These are phyloP conservation scores for Cucumis cinereus DNA, from an alignment of 306 rosid species.

Conservation along the genomic window DNA sequence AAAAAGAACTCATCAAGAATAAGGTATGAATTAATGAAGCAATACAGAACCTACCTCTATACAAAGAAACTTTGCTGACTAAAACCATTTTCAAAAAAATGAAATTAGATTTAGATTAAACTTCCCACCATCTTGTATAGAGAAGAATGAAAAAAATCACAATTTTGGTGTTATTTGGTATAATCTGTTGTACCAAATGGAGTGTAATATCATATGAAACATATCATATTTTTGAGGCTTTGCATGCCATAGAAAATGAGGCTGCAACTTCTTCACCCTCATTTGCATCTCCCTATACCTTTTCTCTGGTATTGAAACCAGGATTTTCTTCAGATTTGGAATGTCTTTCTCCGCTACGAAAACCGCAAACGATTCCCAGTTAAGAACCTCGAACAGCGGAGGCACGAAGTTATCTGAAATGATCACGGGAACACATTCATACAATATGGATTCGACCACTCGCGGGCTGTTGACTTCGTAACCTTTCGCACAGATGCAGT, in stretches of 20 bases:
- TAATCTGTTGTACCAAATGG: constrained; percentile 68
- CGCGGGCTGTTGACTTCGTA: constrained; percentile 93
- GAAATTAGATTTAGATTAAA: background rate
- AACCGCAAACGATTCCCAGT: constrained; percentile 91
- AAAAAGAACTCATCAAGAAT: background rate
- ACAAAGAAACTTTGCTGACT: background rate
- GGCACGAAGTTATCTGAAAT: constrained; percentile 94
- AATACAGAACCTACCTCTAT: background rate
- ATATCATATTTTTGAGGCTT: constrained; percentile 77
- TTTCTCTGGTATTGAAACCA: constrained; percentile 57
- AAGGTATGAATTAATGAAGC: background rate
- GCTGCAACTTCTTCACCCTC: constrained; percentile 69
- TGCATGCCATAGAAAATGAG: constrained; percentile 84
- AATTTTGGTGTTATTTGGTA: constrained; percentile 3
- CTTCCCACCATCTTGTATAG: background rate
- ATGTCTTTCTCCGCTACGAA: constrained; percentile 66
- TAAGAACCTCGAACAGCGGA: constrained; percentile 67
- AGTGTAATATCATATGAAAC: constrained; percentile 89
- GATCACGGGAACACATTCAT: constrained; percentile 82
- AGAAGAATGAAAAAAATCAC: no score
- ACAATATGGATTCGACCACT: constrained; percentile 71
- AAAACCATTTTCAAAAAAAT: background rate
- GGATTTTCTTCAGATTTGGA: constrained; percentile 58
- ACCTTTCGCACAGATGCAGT: constrained; percentile 88
- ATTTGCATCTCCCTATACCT: constrained; percentile 57